Base-by-base conservation (phyloP, 2,329 filamentous ascomycete genomes). In the Calonectria pteridis region DNA sequence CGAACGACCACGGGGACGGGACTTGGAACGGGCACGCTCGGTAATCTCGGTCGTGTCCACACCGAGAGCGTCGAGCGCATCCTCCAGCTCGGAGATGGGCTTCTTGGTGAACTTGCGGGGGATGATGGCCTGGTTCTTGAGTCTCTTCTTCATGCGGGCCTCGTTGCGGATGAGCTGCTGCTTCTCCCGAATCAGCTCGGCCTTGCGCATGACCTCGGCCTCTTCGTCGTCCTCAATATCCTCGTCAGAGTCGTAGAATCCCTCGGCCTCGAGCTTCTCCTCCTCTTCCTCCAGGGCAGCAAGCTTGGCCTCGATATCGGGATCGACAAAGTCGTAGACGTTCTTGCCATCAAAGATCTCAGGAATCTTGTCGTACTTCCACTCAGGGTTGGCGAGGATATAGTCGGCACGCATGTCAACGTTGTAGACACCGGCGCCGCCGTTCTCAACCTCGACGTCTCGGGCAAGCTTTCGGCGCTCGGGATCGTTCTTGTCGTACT, bases 81-180 rank as follows among this genome's bases (percentile, higher is more conserved):
- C 91, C 84, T 98, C 94, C 90, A 98, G 95, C 84, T 97, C 93
- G 28, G 94, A 94, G 67, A 98, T 89, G 75, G 94, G 93, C 88
- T 96, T 95, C 84, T 95, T 91, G 83, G 93, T 92, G 78, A 92
- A 91, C 79, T 93, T 94, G 82, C 97, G 93, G 29, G 97, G 97
- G 77, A 99, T 97, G 79, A 96, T 91, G 75, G 97, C 96, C 79
- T 95, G 92, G 89, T 99, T 99, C 93, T 99, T 98, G 84, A 99
- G 92, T 51, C 93, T 94, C 89, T 98, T 98, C 87, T 95, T 94
- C 93, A 98, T 95, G 87, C 94, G 94, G 76, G 95, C 94, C 81
- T 98, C 97, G 86, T 98, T 98, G 83, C 94, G 93, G 86, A 98
- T 97, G 75, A 98, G 89, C 76, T 93, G 91, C 80, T 95, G 93